These are phyloP conservation scores for Apium graveolens DNA, from an alignment of 129 eudicot genomes.

Conservation along the genomic window DNA sequence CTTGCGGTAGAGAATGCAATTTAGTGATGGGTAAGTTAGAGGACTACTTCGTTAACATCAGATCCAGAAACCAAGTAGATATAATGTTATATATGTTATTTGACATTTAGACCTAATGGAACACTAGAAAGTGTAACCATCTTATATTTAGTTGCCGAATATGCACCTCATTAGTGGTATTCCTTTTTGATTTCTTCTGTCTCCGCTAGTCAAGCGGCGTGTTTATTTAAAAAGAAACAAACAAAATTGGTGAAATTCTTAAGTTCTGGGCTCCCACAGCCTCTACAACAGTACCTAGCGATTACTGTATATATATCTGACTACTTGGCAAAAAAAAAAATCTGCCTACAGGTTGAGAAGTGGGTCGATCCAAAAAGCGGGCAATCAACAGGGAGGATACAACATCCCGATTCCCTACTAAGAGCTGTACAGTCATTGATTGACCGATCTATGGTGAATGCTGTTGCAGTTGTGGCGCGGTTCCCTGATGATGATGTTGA, in stretches of 20 bases:
- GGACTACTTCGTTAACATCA: not conserved
- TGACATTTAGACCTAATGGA: not conserved
- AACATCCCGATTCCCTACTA: constrained; percentile 69
- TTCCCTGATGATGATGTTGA: constrained; percentile 91
- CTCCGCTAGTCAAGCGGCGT: not conserved
- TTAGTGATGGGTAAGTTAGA: not conserved
- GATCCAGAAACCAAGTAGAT: not conserved
- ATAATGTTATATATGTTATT: not conserved
- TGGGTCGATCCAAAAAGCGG: constrained; percentile 71
- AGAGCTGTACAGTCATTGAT: constrained; percentile 62
- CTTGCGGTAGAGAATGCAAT: not conserved
- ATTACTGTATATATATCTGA: not conserved
- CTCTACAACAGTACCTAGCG: not conserved
- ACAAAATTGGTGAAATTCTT: not conserved
- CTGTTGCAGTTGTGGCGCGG: constrained; percentile 92
- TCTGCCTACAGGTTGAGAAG: constrained; percentile 56
- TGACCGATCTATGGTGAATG: constrained; percentile 52
- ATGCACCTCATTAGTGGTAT: not conserved
- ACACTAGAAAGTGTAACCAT: not conserved
- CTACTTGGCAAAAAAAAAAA: too few relatives aligned
- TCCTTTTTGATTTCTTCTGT: not conserved
- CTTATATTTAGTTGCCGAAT: not conserved
- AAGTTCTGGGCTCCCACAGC: not conserved
- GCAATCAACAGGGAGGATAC: constrained; percentile 90
- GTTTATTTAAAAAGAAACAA: not conserved